Conservation (phyloP, 805 yeast genomes). For the Ogataea paraovalis region DNA sequence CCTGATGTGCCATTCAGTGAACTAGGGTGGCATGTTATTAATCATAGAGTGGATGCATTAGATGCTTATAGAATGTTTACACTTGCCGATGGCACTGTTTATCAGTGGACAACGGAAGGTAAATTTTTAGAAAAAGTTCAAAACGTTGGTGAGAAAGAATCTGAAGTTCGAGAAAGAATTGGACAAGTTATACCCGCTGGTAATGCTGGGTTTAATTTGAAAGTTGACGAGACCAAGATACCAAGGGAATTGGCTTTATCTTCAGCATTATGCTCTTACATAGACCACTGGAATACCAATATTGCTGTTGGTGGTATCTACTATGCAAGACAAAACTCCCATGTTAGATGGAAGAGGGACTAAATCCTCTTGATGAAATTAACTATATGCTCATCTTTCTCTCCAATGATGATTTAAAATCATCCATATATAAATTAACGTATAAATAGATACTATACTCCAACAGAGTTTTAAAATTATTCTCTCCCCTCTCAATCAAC, state of each 20-base stretch:
- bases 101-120: conserved; percentile 64
- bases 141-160: conserved; percentile 60
- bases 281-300: conserved; percentile 66
- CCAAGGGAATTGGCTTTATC: conserved; percentile 56
- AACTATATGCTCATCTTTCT: too few relatives aligned
- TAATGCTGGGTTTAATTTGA: conserved; percentile 49
- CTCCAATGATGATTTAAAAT: too few relatives aligned
- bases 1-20: conserved; percentile 48
- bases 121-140: conserved; percentile 53
- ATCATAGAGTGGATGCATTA: conserved; percentile 56
- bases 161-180: conserved; percentile 62
- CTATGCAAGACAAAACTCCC: conserved; percentile 45
- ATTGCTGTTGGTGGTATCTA: conserved; percentile 63
- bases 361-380: conserved; percentile 19
- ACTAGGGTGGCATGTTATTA: conserved; percentile 60
- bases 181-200: conserved; percentile 55
- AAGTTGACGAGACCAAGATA: conserved; percentile 50
- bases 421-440: too few relatives aligned
- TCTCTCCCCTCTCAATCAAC: too few relatives aligned
- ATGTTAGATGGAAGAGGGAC: conserved; percentile 56
- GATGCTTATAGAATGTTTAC: conserved; percentile 60
- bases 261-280: conserved; percentile 55
- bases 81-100: conserved; percentile 54
- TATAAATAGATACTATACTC: too few relatives aligned
- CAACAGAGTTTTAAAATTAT: too few relatives aligned